Evolutionary conservation across 805 yeast species (phyloP), one percentile per base, ranked within the genome.

Genomic region (Metschnikowia gruessii): DNA sequence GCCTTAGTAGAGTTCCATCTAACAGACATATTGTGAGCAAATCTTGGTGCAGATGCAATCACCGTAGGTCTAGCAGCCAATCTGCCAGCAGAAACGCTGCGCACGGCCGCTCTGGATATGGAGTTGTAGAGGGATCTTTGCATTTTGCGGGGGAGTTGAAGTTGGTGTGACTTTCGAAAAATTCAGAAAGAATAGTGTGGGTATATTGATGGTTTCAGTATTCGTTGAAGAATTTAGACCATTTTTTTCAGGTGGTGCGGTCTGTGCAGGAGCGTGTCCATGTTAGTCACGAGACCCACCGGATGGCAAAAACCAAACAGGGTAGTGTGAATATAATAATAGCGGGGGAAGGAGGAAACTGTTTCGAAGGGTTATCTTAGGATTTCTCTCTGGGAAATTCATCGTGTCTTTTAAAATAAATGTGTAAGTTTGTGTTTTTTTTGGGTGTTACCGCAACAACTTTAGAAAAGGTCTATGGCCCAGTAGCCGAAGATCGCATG

Each of bases 1-100:
- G 51, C 33, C 22, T 50, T 50, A 24, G 51, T 34, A 18, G 53
- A 47, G 46, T 50, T 50, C 45, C 46, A 48, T 38, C 53, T 47
- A 33, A 43, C 37, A 11, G 37, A 21, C 15, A 43, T 24, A 18
- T 37, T 32, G 16, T 22, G 43, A 19, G 39, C 42, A 21, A 44
- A 12, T 37, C 48, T 42, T 13, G 50, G 46, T 16, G 43, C 34
- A 3, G 40, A 37, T 16, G 44, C 11, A 8, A 35, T 10, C 28
- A 44, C 28, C 18, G 43, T 35, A 12, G 54, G 43, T 36, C 46
- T 44, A 22, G 46, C 49, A 3, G 29, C 19, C 35, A 32, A 17
- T 50, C 53, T 50, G 24, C 34, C 37, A 15, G 40, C 36, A 4
- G 32, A 17, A 16, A 51, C 40, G 18, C 49, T 42, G 30, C 51